Percentiles rank a stretch among this genome's conserved stretches.
phyloP scores from a whole-genome alignment of 345 rosid species.

The Eutrema yunnanense region DNA sequence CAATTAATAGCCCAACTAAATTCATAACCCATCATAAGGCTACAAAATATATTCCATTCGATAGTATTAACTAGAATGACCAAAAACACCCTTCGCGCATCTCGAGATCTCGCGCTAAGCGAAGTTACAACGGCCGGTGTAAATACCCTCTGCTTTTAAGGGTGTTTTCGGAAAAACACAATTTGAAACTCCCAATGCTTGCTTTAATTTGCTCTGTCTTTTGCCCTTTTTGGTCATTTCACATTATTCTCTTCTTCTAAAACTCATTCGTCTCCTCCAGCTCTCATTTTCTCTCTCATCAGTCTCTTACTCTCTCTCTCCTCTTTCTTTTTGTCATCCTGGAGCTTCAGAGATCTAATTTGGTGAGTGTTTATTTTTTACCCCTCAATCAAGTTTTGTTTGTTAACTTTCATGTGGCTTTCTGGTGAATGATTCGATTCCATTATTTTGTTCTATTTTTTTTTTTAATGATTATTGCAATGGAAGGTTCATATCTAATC shows the following conservation, averaged over 20 bases:
- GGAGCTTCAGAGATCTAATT: conserved; percentile 8
- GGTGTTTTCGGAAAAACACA: neutral
- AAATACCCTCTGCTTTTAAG: conserved; percentile 5
- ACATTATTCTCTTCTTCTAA: conserved; percentile 4
- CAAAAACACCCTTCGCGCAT: conserved; percentile 20
- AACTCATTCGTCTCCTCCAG: neutral
- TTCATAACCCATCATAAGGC: neutral
- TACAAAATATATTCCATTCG: neutral
- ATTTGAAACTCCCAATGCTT: conserved; percentile 22
- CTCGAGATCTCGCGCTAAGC: conserved; percentile 9
- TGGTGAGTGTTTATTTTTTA: conserved; percentile 14
- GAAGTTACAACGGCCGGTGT: conserved; percentile 29
- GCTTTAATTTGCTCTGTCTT: conserved; percentile 8
- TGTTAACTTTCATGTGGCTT: conserved; percentile 23
- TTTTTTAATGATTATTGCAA: neutral
- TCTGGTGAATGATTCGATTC: conserved; percentile 32
- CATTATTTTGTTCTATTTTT: neutral
- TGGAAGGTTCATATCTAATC: conserved; percentile 31
- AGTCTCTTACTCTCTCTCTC: neutral
- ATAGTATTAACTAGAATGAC: neutral
- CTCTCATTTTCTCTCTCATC: conserved; percentile 21
- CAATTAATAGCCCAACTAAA: neutral
- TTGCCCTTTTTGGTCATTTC: conserved; percentile 17
- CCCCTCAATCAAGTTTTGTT: neutral
- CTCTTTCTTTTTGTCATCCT: neutral